Percentiles rank a stretch among this genome's conserved stretches.
These are phyloP conservation scores for Entonaema liquescens DNA, from an alignment of 495 filamentous ascomycete genomes.

Conservation along the genomic window DNA sequence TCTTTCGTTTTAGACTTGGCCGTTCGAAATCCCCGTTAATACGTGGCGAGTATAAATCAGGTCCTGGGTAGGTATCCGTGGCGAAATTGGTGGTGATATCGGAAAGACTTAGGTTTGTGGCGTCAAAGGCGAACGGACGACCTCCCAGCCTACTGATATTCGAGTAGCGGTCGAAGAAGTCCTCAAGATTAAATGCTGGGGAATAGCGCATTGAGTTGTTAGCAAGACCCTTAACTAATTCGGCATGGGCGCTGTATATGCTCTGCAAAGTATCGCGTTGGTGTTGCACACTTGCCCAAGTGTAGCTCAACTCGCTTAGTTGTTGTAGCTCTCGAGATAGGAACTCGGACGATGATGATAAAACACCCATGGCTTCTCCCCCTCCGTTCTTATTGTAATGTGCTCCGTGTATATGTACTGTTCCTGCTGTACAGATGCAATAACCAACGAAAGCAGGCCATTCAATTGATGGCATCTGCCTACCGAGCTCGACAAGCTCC, in stretches of 20 bases:
- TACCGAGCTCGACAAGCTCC: constrained; percentile 80
- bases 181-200: constrained; percentile 82
- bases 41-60: constrained; percentile 54
- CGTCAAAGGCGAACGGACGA: constrained; percentile 59
- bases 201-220: constrained; percentile 68
- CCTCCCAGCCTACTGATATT: constrained; percentile 54
- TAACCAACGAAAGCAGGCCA: constrained; percentile 87
- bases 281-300: constrained; percentile 80
- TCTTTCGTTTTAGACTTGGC: constrained; percentile 56
- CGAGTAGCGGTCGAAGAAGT: constrained; percentile 83
- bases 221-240: constrained; percentile 75
- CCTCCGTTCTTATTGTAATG: constrained; percentile 74
- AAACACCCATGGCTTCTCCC: constrained; percentile 63
- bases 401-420: constrained; percentile 84
- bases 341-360: constrained; percentile 70
- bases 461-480: constrained; percentile 70
- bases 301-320: constrained; percentile 72
- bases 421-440: constrained; percentile 82
- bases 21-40: constrained; percentile 38
- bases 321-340: constrained; percentile 80
- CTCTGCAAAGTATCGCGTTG: constrained; percentile 79
- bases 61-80: constrained; percentile 56
- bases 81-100: constrained; percentile 62
- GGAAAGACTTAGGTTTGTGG: constrained; percentile 60
- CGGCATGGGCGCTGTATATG: constrained; percentile 75